Base-by-base conservation (phyloP, 805 yeast species). In the Danielia oregonensis region DNA sequence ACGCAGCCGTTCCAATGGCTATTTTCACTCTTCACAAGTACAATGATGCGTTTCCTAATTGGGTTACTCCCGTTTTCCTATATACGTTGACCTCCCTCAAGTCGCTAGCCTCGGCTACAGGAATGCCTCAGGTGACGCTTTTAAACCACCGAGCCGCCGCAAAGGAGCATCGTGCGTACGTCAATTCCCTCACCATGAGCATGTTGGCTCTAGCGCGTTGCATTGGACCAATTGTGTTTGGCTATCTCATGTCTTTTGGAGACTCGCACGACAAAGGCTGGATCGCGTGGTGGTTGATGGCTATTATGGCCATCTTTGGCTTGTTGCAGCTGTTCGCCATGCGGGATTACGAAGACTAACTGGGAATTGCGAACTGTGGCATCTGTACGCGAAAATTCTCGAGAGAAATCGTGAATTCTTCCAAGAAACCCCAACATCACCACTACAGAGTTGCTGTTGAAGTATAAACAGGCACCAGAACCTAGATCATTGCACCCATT, bases 241-340 rank as follows among this genome's bases (percentile, higher is more conserved):
- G 68, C 6, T 58, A 55, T 39, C 36, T 61, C 33, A 59, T 60
- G 65, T 51, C 60, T 11, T 27, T 57, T 6, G 64, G 66, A n/a
- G 59, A 58, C 19, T 33, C 30, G 18, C 37, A 37, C 15, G 31
- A 36, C n/a, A 40, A 42, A 4, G 60, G 56, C 10, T 54, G 63
- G 61, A 37, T 62, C 11, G 41, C 54, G 8, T 62, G 68, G 68
- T 61, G 65, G 65, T n/a, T 45, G 8, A 46, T 62, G 52, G 45
- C 60, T 12, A 32, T 48, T 2, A 36, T 61, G 37, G 55, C 68
- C 6, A 32, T 48, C 4, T 44, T 46, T 17, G 67, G 67, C 4
- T 43, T 49, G 24, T 33, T 55, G 17, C 65, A 59, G 33, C 49
- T 62, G 1, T 55, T 50, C 30, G 37, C 42, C 35, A 51, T 62